A percentile compares a stretch with the other conserved stretches of the same genome.
These are phyloP conservation scores for Strobilomyces echinocephalus DNA, from an alignment of 768 basidiomycete genomes.

Conservation along the genomic window DNA sequence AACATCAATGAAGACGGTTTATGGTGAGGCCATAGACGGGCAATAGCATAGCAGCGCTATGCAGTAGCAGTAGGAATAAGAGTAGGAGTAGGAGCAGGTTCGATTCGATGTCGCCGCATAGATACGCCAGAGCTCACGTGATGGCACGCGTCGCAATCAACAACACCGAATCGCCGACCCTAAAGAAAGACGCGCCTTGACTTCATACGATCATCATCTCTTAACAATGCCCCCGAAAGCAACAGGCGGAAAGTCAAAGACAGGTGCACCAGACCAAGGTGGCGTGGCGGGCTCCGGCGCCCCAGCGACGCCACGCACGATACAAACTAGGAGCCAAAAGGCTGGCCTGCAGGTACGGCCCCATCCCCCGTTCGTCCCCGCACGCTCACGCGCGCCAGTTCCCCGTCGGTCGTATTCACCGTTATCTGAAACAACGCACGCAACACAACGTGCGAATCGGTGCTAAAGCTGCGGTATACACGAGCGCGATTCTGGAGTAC, in stretches of 20 bases:
- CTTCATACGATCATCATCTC: constrained; percentile 29
- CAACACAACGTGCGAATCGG: constrained; percentile 94
- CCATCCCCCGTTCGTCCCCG: neutral
- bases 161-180: constrained; percentile 30
- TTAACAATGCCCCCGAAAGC: constrained; percentile 48
- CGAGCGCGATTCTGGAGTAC: constrained; percentile 94
- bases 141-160: constrained; percentile 1
- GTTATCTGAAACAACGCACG: constrained; percentile 88
- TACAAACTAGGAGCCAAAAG: constrained; percentile 73
- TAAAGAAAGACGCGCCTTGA: constrained; percentile 31
- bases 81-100: too few species aligned
- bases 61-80: too few species aligned
- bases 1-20: too few species aligned
- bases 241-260: constrained; percentile 61
- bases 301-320: constrained; percentile 31
- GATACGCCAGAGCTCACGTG: neutral
- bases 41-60: neutral
- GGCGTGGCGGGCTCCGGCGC: constrained; percentile 27
- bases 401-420: constrained; percentile 95
- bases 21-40: too few species aligned
- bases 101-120: too few species aligned
- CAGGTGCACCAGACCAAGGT: constrained; percentile 31
- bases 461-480: constrained; percentile 96
- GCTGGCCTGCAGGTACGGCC: constrained; percentile 78
- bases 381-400: constrained; percentile 48